A percentile compares a stretch with the other conserved stretches of the same genome.
Evolutionary conservation across 805 yeast genomes (phyloP).

Genomic region (Saccharomyces jurei): DNA sequence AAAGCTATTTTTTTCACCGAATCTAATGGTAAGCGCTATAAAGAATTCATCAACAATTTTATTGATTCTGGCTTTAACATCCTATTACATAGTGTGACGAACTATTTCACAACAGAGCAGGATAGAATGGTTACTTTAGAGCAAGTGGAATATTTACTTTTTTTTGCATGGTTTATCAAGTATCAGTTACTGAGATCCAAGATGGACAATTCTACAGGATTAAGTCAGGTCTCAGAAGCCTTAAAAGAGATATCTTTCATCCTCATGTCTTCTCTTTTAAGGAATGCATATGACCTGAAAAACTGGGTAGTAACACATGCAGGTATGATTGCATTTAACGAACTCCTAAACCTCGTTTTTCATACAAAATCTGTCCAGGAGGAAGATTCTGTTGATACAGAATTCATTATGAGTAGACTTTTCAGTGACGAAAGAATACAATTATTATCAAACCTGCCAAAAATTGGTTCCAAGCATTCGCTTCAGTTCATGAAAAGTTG

Average conservation of each 20-base stretch:
- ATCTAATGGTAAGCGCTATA: constrained; percentile 28
- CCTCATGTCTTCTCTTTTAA: constrained; percentile 35
- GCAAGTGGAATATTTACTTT: constrained; percentile 44
- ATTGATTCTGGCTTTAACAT: constrained; percentile 70
- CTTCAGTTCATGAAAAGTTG: constrained; percentile 51
- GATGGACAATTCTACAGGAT: constrained; percentile 20
- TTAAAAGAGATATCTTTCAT: constrained; percentile 55
- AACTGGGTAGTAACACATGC: constrained; percentile 62
- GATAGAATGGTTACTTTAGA: constrained; percentile 28
- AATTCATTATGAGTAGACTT: constrained; percentile 55
- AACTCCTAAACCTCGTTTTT: constrained; percentile 42
- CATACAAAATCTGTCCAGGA: constrained; percentile 33
- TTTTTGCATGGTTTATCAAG: constrained; percentile 68
- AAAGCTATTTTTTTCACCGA: constrained; percentile 28
- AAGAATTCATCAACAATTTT: constrained; percentile 47
- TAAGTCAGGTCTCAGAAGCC: constrained; percentile 43
- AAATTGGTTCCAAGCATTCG: constrained; percentile 54
- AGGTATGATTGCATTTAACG: constrained; percentile 57
- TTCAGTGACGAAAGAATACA: constrained; percentile 58
- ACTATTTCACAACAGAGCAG: constrained; percentile 36
- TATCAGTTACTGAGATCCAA: constrained; percentile 44
- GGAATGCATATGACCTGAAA: constrained; percentile 35
- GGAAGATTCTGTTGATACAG: constrained; percentile 35
- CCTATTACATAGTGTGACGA: constrained; percentile 46
- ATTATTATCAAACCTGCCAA: constrained; percentile 50